Base-by-base conservation (phyloP, 2,329 filamentous ascomycete species). In the Coniochaeta prunicola region DNA sequence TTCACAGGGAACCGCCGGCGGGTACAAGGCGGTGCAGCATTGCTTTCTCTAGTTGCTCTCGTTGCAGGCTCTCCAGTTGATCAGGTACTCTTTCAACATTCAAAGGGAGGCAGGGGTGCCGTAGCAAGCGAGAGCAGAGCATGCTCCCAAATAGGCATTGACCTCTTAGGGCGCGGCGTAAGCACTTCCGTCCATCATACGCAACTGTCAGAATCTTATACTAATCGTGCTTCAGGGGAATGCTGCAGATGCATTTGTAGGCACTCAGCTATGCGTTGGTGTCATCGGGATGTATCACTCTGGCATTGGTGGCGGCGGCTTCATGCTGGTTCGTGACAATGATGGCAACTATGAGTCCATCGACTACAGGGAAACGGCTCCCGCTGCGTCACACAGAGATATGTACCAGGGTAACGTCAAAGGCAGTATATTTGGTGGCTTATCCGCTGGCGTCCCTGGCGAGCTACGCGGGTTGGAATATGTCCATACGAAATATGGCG, bases 281-380 rank as follows among this genome's bases (percentile, higher is more conserved):
- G 87, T 90, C 7, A 80, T 89, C 50, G 87, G 82, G 59, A 90
- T 90, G 85, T 90, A 91, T 65, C 89, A 92, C 70, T 84, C 83
- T 42, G 92, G 93, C 17, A 88, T 97, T 60, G 92, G 90, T 21
- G 93, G 93, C 7, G 93, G 93, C 42, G 93, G 93, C 2, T 97
- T 97, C 74, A 89, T 92, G 81, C 79, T 96, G 5, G 83, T 96
- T 5, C 86, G 90, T 54, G 80, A 84, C 34, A 75, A 83, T 17
- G 78, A 90, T 60, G 91, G 91, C n/a, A 77, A 78, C 19, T 96
- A 92, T 69, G 91, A 96, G 68, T 87, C 87, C 60, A 86, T 97
- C 64, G 93, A 97, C 73, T 97, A 96, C 69, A 82, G 93, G 53
- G 93, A 97, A 71, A 85, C 88, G 0, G 93, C 93, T 0, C 93